Conservation (phyloP, 2,329 filamentous ascomycete genomes). For the Penicillium brevicompactum region DNA sequence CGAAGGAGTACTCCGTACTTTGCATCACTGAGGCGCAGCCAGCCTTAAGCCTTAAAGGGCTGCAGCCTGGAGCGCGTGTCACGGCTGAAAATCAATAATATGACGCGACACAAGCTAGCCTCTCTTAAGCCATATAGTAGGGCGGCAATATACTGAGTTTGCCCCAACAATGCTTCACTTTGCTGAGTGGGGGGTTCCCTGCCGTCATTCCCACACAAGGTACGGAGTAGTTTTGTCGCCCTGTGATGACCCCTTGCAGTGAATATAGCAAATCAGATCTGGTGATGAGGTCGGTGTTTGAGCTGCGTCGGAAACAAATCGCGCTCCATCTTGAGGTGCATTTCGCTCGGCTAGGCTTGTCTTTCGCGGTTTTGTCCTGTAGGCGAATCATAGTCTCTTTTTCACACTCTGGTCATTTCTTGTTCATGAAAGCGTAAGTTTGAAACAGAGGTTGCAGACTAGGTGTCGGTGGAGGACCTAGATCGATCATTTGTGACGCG, state of each 20-base stretch:
- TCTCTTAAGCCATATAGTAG: not conserved
- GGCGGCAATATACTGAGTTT: not conserved
- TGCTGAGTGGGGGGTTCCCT: slow-evolving; percentile 4
- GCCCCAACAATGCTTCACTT: not conserved
- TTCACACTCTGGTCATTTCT: no score
- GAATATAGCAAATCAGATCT: slow-evolving; percentile 14
- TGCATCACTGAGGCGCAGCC: slow-evolving; percentile 24
- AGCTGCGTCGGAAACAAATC: slow-evolving; percentile 14
- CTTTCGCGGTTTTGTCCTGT: not conserved
- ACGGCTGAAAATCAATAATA: not conserved
- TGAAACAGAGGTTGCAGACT: no score
- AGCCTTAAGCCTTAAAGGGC: slow-evolving; percentile 43
- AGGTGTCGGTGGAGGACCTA: no score
- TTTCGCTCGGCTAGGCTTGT: slow-evolving; percentile 12
- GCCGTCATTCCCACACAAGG: slow-evolving; percentile 8
- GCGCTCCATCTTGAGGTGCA: slow-evolving; percentile 12
- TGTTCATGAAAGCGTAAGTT: no score
- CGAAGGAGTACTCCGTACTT: not conserved
- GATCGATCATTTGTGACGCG: no score
- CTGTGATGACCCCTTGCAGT: slow-evolving; percentile 18
- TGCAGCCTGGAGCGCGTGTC: slow-evolving; percentile 23
- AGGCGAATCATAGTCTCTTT: no score
- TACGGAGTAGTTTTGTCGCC: not conserved
- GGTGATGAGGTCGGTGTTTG: slow-evolving; percentile 5
- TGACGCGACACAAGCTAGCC: not conserved